Base-by-base conservation (phyloP, 768 basidiomycete genomes). In the Auricularia sp. region DNA sequence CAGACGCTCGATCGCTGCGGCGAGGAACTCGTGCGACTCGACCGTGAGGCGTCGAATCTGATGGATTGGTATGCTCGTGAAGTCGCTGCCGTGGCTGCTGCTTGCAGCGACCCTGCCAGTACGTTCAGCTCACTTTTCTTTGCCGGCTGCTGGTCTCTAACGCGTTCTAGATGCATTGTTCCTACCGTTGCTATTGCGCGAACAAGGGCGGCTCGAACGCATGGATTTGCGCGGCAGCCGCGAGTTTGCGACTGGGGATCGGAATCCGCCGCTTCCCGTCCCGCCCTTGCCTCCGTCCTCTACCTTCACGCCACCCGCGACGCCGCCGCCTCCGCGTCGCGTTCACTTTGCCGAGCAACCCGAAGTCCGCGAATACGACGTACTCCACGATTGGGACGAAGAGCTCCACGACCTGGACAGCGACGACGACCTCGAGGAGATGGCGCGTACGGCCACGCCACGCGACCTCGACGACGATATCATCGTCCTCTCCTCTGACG, bases 31-130 rank as follows among this genome's bases (percentile, higher is more conserved):
- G 42, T 23, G 0, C 67, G 72, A 0, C 67, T 78, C 0, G 68
- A 66, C 0, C 4, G 43, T 0, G 76, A 78, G 63, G 71, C 73
- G 0, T 72, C 77, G 54, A 78, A 79, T 29, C 66, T 79, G 0
- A 75, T 72, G 35, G 56, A 64, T 0, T 80, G 77, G 77, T 77
- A 72, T 64, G 67, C 71, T 0, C 39, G 64, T 3, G 74, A 79
- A 61, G 18, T 16, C 10, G 5, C 7, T 12, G 47, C 47, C 16
- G 16, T 51, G 5, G 14, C 5, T 10, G 5, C 21, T 51, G 47
- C 47, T 5, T 5, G 5, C 21, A 8, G 47, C 14, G 10, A 16
- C 6, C 47, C 47, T 18, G 47, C 47, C 47, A 51, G 47, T 51
- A 21, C 6, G 47, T 51, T 18, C 47, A 12, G 8, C 39, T 6